These are phyloP conservation scores for Sungouiozyma intestinalis DNA, from an alignment of 805 yeast species.

Conservation along the genomic window DNA sequence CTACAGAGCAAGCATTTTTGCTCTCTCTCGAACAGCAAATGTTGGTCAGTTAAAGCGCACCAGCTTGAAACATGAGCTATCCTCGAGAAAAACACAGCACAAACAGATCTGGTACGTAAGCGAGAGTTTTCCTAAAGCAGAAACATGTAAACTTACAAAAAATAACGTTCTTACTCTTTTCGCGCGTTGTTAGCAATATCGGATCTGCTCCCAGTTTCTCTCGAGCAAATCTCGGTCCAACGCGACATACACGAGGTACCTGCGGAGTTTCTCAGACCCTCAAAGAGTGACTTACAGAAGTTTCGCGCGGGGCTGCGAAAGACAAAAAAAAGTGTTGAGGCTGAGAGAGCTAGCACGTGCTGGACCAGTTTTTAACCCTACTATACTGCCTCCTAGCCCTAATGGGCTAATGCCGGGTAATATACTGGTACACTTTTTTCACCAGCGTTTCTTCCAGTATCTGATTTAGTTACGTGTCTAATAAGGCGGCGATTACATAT, in stretches of 20 bases:
- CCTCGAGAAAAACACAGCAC: not conserved
- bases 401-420: not conserved
- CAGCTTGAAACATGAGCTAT: too few relatives aligned
- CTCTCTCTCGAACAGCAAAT: not conserved
- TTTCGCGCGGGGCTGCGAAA: not conserved
- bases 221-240: too few relatives aligned
- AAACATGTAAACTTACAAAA: not conserved
- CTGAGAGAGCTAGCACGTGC: too few relatives aligned
- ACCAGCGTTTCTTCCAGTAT: not conserved
- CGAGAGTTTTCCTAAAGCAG: not conserved
- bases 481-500: not conserved
- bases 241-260: too few relatives aligned
- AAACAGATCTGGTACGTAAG: not conserved
- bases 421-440: too few relatives aligned
- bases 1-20: too few relatives aligned
- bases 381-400: not conserved
- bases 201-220: too few relatives aligned
- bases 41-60: too few relatives aligned
- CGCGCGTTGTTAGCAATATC: too few relatives aligned
- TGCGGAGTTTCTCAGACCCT: too few relatives aligned
- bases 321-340: too few relatives aligned
- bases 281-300: not conserved
- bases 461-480: not conserved
- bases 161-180: not conserved
- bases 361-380: too few relatives aligned